phyloP scores from a whole-genome alignment of 2,329 filamentous ascomycete species.

The Penicillium sp. region DNA sequence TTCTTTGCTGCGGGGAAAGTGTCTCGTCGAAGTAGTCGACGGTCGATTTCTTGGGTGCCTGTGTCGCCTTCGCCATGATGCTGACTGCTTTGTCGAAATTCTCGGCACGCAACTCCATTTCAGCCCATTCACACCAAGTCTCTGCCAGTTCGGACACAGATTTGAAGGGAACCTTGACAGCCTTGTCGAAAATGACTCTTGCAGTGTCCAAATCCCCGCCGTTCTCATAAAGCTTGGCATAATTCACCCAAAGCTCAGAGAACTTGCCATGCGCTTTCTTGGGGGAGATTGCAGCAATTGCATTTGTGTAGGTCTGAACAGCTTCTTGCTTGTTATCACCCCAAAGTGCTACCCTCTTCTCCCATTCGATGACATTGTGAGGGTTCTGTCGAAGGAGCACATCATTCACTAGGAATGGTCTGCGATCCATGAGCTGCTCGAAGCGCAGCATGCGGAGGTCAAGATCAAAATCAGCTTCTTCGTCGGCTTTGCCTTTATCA shows the following conservation, averaged over 20 bases:
- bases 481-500: constrained; percentile 73
- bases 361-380: constrained; percentile 94
- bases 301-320: constrained; percentile 90
- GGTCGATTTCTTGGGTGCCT: constrained; percentile 93
- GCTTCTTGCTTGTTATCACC: constrained; percentile 88
- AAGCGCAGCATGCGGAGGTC: constrained; percentile 98
- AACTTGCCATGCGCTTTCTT: constrained; percentile 94
- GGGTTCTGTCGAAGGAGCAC: constrained; percentile 93
- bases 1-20: constrained; percentile 87
- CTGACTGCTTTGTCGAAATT: constrained; percentile 93
- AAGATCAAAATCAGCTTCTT: constrained; percentile 86
- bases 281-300: constrained; percentile 87
- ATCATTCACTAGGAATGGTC: constrained; percentile 94
- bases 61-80: constrained; percentile 96
- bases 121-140: constrained; percentile 99
- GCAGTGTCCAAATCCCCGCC: constrained; percentile 82
- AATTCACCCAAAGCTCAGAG: constrained; percentile 93
- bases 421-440: constrained; percentile 94
- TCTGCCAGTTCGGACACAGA: constrained; percentile 95
- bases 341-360: constrained; percentile 94
- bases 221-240: constrained; percentile 93
- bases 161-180: constrained; percentile 96
- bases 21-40: constrained; percentile 99
- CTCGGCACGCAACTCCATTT: constrained; percentile 93
- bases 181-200: constrained; percentile 93